Percentiles rank a stretch among this genome's conserved stretches.
phyloP scores from a whole-genome alignment of 164 flowering plant species.

The Echeveria elegans region DNA sequence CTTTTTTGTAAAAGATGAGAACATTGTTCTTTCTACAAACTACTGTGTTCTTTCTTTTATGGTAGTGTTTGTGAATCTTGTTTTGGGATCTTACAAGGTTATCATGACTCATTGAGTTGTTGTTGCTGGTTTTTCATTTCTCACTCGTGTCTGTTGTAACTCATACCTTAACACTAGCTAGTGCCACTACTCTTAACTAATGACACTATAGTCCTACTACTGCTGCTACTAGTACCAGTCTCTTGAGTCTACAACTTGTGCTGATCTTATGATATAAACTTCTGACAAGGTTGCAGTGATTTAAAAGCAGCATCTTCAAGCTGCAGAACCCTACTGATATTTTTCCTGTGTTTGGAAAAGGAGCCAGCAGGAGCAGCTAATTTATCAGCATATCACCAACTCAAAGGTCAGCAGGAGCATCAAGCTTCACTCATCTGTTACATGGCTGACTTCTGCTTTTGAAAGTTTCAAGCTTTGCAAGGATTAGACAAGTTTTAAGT shows the following conservation, averaged over 20 bases:
- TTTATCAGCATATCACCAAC: neutral
- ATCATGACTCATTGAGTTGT: neutral
- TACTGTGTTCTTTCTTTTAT: conserved; percentile 22
- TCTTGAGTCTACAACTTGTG: neutral
- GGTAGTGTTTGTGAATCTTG: conserved; percentile 10
- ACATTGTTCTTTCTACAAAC: conserved; percentile 11
- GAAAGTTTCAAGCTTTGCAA: neutral
- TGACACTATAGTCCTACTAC: no score
- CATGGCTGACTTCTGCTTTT: neutral
- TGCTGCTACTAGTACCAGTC: no score
- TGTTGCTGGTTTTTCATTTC: neutral
- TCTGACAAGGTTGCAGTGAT: neutral
- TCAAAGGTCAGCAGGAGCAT: neutral
- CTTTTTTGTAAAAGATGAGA: conserved; percentile 24
- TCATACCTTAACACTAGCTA: neutral
- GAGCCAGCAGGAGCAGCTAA: neutral
- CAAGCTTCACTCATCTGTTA: neutral
- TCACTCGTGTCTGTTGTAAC: neutral
- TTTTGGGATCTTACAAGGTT: neutral
- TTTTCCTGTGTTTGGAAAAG: neutral
- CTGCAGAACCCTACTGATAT: neutral
- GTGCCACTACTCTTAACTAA: neutral
- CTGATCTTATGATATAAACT: neutral
- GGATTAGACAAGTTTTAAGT: neutral
- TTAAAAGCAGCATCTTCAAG: neutral